Evolutionary conservation across 352 stramenopile species (phyloP).

Genomic region (Globisporangium orthogonon): DNA sequence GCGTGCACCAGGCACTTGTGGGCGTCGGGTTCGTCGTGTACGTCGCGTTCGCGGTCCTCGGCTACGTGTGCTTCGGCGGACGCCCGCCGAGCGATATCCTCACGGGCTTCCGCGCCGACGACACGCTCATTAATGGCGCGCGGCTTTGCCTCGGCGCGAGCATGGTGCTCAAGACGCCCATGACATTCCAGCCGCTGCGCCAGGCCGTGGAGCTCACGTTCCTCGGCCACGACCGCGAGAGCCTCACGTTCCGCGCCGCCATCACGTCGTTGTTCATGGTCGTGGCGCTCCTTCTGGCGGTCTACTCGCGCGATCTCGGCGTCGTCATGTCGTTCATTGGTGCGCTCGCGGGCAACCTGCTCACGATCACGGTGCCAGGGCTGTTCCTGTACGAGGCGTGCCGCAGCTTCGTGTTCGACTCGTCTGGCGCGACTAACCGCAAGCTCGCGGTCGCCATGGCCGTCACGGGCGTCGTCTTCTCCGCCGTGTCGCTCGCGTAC

Average conservation of each 20-base stretch:
- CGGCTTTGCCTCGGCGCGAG: constrained; percentile 62
- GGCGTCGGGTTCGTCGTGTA: constrained; percentile 49
- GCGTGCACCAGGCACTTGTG: constrained; percentile 60
- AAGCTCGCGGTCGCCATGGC: constrained; percentile 41
- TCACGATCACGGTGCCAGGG: constrained; percentile 64
- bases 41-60: constrained; percentile 56
- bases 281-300: constrained; percentile 47
- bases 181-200: constrained; percentile 82
- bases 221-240: constrained; percentile 65
- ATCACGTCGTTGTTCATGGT: constrained; percentile 73
- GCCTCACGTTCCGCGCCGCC: constrained; percentile 51
- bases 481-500: constrained; percentile 64
- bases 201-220: constrained; percentile 70
- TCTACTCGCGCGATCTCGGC: constrained; percentile 56
- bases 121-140: constrained; percentile 73
- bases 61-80: constrained; percentile 76
- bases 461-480: constrained; percentile 44
- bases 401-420: constrained; percentile 43
- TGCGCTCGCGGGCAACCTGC: constrained; percentile 59
- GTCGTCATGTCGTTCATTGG: constrained; percentile 76
- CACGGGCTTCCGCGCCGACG: constrained; percentile 60
- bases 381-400: constrained; percentile 74
- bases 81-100: constrained; percentile 82
- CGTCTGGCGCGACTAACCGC: constrained; percentile 35
- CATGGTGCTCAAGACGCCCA: constrained; percentile 80